phyloP scores from a whole-genome alignment of 441 rosid species.

The Gossypium lobatum region DNA sequence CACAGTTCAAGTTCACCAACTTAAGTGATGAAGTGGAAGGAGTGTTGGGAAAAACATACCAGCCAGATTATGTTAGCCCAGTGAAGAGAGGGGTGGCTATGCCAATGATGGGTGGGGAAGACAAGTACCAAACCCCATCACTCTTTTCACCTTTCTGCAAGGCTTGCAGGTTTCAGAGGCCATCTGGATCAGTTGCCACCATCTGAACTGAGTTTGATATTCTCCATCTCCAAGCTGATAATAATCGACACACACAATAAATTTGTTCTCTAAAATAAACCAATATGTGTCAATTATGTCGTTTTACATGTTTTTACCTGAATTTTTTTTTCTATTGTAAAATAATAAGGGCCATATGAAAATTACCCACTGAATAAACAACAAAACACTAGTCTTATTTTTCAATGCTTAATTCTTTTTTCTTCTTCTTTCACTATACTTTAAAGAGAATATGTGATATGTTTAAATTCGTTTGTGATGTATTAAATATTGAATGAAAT shows the following conservation, averaged over 20 bases:
- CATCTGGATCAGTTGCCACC: conserved; percentile 27
- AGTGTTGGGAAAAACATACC: conserved; percentile 75
- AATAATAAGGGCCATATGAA: background rate
- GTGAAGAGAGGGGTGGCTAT: conserved; percentile 70
- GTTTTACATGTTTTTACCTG: background rate
- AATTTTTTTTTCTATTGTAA: background rate
- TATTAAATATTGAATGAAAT: background rate
- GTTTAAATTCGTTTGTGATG: too few species aligned
- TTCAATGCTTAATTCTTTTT: too few species aligned
- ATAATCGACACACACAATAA: background rate
- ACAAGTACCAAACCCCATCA: conserved; percentile 67
- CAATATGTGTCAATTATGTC: background rate
- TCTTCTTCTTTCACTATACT: too few species aligned
- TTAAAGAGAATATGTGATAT: too few species aligned
- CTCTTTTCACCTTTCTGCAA: conserved; percentile 55
- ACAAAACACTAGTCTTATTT: too few species aligned
- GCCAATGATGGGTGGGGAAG: conserved; percentile 93
- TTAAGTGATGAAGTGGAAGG: conserved; percentile 66
- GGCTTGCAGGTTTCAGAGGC: conserved; percentile 56
- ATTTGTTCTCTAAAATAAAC: background rate
- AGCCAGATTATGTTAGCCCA: conserved; percentile 63
- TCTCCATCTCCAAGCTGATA: background rate
- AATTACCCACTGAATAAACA: background rate
- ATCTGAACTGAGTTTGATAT: conserved; percentile 15
- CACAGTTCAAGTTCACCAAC: conserved; percentile 58